A percentile compares a stretch with the other conserved stretches of the same genome.
Conservation (phyloP, 140 eudicot species). For the Anethum foeniculum region DNA sequence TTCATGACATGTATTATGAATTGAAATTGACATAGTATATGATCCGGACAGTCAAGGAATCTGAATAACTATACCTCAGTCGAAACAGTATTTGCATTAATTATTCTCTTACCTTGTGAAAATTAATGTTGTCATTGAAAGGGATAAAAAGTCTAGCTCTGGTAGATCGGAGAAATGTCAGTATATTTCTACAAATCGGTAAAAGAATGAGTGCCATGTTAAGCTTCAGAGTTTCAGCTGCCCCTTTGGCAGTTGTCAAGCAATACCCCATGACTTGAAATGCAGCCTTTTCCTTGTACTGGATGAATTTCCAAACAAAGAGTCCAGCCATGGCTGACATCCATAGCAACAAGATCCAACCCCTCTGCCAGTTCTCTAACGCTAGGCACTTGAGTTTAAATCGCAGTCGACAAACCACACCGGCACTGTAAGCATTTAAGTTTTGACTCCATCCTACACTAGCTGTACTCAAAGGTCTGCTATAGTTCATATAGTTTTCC, state of each 20-base stretch:
- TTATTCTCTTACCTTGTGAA: conserved; percentile 57
- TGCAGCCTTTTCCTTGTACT: conserved; percentile 56
- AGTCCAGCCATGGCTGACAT: conserved; percentile 56
- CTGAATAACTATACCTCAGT: not conserved
- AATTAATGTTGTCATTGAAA: conserved; percentile 84
- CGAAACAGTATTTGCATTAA: not conserved
- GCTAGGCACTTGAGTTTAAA: conserved; percentile 30
- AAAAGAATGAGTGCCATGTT: conserved; percentile 94
- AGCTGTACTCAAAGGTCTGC: conserved; percentile 67
- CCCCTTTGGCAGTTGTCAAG: conserved; percentile 87
- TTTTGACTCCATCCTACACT: conserved; percentile 87
- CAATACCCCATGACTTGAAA: conserved; percentile 97
- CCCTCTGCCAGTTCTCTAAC: conserved; percentile 83
- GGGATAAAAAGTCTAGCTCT: conserved; percentile 69
- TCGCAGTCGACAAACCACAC: conserved; percentile 32
- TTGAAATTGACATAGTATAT: not conserved
- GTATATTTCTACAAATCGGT: conserved; percentile 81
- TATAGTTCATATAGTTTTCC: conserved; percentile 79
- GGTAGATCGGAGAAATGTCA: conserved; percentile 76
- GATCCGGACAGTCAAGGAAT: not conserved
- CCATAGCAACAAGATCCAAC: conserved; percentile 83
- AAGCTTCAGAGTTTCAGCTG: conserved; percentile 87
- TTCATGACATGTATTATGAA: not conserved
- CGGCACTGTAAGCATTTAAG: conserved; percentile 32
- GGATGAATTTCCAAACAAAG: conserved; percentile 80